phyloP scores from a whole-genome alignment of 148 eudicot genomes.

The Silene latifolia region DNA sequence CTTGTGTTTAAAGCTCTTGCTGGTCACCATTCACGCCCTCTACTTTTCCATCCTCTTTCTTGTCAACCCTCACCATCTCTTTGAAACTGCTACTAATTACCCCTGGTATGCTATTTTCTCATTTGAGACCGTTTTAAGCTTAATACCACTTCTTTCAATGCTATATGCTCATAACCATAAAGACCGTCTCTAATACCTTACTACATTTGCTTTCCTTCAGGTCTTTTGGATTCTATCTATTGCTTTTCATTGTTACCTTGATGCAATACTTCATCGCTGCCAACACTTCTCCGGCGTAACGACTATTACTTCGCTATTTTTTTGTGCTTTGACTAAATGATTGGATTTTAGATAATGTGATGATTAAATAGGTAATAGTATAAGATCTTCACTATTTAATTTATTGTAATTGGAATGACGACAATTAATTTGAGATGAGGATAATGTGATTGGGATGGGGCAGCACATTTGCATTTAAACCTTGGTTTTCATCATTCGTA shows the following conservation, averaged over 20 bases:
- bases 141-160: no score
- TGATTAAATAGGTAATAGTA: no score
- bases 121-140: not conserved
- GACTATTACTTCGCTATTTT: not conserved
- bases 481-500: not conserved
- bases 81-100: slow-evolving; percentile 37
- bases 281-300: slow-evolving; percentile 89
- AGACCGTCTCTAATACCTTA: no score
- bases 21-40: slow-evolving; percentile 64
- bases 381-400: no score
- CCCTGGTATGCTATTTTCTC: slow-evolving; percentile 54
- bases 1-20: slow-evolving; percentile 55
- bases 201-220: slow-evolving; percentile 28
- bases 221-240: slow-evolving; percentile 57
- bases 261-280: slow-evolving; percentile 75
- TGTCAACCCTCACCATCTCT: slow-evolving; percentile 45
- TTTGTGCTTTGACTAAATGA: no score
- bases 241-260: slow-evolving; percentile 69
- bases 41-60: slow-evolving; percentile 48
- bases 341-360: no score
- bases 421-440: not conserved
- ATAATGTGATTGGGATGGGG: not conserved
- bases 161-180: no score
- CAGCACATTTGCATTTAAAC: slow-evolving; percentile 4
- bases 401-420: not conserved